Base-by-base conservation (phyloP, 305 asterid genomes). In the Fraxinus latifolia region DNA sequence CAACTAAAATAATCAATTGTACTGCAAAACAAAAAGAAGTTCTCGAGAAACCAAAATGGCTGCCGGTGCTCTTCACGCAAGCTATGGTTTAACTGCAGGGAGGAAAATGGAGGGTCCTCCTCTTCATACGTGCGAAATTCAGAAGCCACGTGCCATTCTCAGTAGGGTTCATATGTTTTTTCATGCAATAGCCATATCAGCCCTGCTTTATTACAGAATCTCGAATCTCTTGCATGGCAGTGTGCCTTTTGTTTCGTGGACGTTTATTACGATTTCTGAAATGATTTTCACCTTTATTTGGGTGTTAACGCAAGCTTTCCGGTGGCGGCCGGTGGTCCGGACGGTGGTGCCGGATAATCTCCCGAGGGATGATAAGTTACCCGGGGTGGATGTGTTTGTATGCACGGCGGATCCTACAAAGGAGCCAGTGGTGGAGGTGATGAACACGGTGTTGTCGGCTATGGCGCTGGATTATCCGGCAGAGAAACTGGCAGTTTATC, bases 391-490 rank as follows among this genome's bases (percentile, higher is more conserved):
- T 78, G 98, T 91, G 53, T 91, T 93, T 19, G 39, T 94, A 15
- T 93, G 95, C 86, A 92, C 97, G 15, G 95, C 94, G 4, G 96
- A 93, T 78, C 94, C 97, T 6, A 82, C 77, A 74, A 94, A 92
- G 84, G 98, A 94, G 83, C 96, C 96, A 15, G 95, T 91, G 87
- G 84, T 91, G 72, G 96, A 89, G 84, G 97, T 94, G 83, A 94
- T 94, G 96, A 94, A 94, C 86, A 94, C 98, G 81, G 96, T 94
- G 23, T 7, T 94, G 68, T 92, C 98, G 11, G 95, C 98, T 42
- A 90, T 92, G 97, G 90, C 93, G 74, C 50, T 94, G 55, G 98
- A 92, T 71, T 94, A 94, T 80, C 97, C 97, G 34, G 65, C 84
- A 78, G 91, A 90, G 53, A 93, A 93, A 65, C 90, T 94, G 74